A percentile compares a stretch with the other conserved stretches of the same genome.
These are phyloP conservation scores for Discostella pseudostelligera DNA, from an alignment of 108 stramenopile species.

Conservation along the genomic window DNA sequence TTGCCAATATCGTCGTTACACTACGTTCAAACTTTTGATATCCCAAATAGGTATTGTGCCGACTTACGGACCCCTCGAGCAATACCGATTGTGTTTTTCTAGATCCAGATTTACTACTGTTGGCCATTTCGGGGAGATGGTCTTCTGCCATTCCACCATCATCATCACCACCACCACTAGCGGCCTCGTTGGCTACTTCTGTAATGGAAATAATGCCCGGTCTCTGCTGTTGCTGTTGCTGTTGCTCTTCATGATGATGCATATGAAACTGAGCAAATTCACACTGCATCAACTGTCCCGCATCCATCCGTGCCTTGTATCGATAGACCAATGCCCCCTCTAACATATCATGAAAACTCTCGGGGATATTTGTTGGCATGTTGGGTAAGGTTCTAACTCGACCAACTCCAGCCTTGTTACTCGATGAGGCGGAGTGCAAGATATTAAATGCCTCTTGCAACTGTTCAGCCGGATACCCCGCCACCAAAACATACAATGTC, in stretches of 20 bases:
- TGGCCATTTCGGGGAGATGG: neutral
- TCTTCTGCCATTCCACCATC: neutral
- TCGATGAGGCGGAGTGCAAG: constrained; percentile 33
- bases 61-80: constrained; percentile 51
- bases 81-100: constrained; percentile 30
- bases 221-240: neutral
- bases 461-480: constrained; percentile 73
- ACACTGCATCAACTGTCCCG: constrained; percentile 54
- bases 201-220: constrained; percentile 42
- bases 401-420: constrained; percentile 12
- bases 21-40: constrained; percentile 72
- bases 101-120: neutral
- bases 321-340: constrained; percentile 59
- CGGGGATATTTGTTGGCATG: constrained; percentile 77
- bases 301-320: constrained; percentile 60
- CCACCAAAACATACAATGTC: constrained; percentile 78
- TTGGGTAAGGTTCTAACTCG: constrained; percentile 62
- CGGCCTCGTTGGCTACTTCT: constrained; percentile 48
- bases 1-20: constrained; percentile 70
- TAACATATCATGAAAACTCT: constrained; percentile 69
- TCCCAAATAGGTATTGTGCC: constrained; percentile 59
- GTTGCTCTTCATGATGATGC: constrained; percentile 11
- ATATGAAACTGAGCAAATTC: constrained; percentile 81
- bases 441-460: constrained; percentile 79
- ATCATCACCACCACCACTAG: constrained; percentile 3